Evolutionary conservation across 768 basidiomycete species (phyloP), one percentile per base, ranked within the genome.

Genomic region (Hygrocybe coccinea): DNA sequence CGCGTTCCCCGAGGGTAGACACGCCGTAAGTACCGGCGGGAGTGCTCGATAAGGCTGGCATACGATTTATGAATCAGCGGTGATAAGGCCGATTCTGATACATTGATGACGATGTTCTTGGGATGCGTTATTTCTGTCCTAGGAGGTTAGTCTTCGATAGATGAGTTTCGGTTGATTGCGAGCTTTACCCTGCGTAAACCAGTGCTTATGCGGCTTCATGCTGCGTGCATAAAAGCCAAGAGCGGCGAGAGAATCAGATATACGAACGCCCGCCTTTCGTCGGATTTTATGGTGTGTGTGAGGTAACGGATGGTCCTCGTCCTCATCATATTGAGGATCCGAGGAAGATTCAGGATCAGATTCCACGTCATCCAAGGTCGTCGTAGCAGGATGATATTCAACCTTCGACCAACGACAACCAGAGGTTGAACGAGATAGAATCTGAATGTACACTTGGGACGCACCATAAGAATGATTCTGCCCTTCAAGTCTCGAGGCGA

Each of bases 191-290:
- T 76, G 65, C 19, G 59, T 54, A 33, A 78, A 69, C 82, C 83
- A 85, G 6, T 72, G 74, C 55, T 79, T 76, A 7, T 59, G 52
- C 1, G 84, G 84, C 59, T 86, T 85, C 75, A 84, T 73, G 65
- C 82, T 84, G 29, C 82, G 78, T 3, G 81, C 77, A 54, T 85
- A 85, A 62, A 79, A 78, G 1, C 84, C 83, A 7, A 83, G 72
- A 3, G 69, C 73, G 5, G 83, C 81, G 6, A 86, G 76, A 41
- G 75, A 72, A 2, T 78, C 76, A 6, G 78, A 74, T 34, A 85
- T 82, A 14, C 63, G 64, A 12, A 62, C 59, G 48, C 63, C 60
- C 17, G 56, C 43, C 35, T 47, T 55, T 44, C 52, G 29, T 8
- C 8, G 29, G 29, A 29, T 63, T 34, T 57, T 59, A 45, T 60